Percentiles rank a stretch among this genome's conserved stretches.
These are phyloP conservation scores for Fusarium newnesense DNA, from an alignment of 2,329 filamentous ascomycete species.

Conservation along the genomic window DNA sequence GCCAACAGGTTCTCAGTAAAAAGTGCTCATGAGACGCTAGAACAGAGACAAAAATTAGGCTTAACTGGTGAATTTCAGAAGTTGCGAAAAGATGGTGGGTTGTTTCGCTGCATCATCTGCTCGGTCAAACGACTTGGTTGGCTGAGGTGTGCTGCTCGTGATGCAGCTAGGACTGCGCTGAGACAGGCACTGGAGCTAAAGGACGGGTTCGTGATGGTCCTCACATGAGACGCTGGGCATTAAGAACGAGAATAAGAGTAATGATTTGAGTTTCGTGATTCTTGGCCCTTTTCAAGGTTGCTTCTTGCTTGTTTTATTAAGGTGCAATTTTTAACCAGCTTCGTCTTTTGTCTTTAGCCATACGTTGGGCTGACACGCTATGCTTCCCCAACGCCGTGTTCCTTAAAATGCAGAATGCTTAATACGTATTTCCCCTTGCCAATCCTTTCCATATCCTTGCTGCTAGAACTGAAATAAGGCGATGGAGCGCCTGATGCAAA, in stretches of 20 bases:
- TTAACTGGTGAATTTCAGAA: conserved; percentile 12
- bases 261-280: conserved; percentile 8
- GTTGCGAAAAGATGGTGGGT: conserved; percentile 23
- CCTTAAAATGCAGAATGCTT: conserved; percentile 22
- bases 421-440: neutral
- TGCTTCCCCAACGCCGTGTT: conserved; percentile 21
- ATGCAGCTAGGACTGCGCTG: conserved; percentile 29
- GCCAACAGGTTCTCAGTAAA: conserved; percentile 16
- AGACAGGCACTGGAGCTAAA: conserved; percentile 22
- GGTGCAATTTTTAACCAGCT: neutral
- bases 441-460: neutral
- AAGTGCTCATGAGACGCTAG: conserved; percentile 30
- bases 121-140: conserved; percentile 21
- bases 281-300: neutral
- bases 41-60: neutral
- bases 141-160: conserved; percentile 30
- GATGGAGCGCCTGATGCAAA: neutral
- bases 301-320: neutral
- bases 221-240: conserved; percentile 37
- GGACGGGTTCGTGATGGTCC: conserved; percentile 32
- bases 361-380: conserved; percentile 8
- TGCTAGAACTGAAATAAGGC: neutral
- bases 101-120: conserved; percentile 37
- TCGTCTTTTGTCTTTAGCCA: conserved; percentile 20
- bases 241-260: neutral